phyloP scores from a whole-genome alignment of 2,329 filamentous ascomycete species.

The Pyrenophora tritici-repentis region DNA sequence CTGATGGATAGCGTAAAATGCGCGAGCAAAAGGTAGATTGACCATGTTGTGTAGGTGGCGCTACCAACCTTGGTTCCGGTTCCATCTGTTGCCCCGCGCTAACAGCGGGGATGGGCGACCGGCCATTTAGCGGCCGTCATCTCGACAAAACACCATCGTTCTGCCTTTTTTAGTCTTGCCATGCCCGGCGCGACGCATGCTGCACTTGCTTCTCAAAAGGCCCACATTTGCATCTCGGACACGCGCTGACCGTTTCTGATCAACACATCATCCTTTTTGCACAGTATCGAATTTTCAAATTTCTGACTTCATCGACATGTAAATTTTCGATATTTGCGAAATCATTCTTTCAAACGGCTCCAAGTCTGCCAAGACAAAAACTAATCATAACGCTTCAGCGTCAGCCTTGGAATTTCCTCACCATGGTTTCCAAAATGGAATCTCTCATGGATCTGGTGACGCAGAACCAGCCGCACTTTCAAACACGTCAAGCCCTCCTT shows the following conservation, averaged over 20 bases:
- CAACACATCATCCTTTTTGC: too few species aligned
- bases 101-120: conserved; percentile 12
- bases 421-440: conserved; percentile 38
- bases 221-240: conserved; percentile 16
- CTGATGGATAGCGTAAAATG: not conserved
- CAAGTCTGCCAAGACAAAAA: not conserved
- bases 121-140: conserved; percentile 5
- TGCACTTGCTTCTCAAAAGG: conserved; percentile 14
- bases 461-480: conserved; percentile 56
- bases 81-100: conserved; percentile 13
- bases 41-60: conserved; percentile 1
- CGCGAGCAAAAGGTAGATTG: conserved; percentile 4
- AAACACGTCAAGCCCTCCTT: conserved; percentile 72
- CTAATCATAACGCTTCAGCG: conserved; percentile 1
- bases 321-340: too few species aligned
- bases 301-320: too few species aligned
- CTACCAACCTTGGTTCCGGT: too few species aligned
- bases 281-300: too few species aligned
- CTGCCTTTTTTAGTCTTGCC: not conserved
- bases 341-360: too few species aligned
- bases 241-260: not conserved
- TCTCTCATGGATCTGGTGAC: conserved; percentile 52
- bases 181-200: conserved; percentile 17
- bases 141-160: conserved; percentile 12
- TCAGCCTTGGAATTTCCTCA: conserved; percentile 5